These are phyloP conservation scores for Phyllosticta ampelicida DNA, from an alignment of 2,329 filamentous ascomycete species.

Conservation along the genomic window DNA sequence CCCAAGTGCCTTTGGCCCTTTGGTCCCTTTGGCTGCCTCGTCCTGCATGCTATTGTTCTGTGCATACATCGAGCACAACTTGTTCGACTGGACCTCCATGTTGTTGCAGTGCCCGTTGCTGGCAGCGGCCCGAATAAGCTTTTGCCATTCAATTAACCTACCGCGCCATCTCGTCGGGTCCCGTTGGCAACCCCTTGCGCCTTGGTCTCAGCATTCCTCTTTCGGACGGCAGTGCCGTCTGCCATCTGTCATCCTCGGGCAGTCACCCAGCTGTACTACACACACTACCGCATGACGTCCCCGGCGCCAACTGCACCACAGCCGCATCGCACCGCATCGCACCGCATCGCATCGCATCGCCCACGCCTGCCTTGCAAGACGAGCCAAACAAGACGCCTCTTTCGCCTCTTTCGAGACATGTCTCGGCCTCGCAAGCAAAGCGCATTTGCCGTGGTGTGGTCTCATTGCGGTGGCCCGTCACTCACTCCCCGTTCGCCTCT, in stretches of 20 bases:
- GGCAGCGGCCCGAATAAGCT: neutral
- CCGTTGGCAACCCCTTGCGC: neutral
- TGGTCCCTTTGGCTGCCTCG: neutral
- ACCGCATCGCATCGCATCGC: neutral
- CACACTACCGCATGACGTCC: neutral
- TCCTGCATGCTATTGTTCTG: neutral
- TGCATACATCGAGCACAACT: too few species aligned
- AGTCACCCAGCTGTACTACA: neutral
- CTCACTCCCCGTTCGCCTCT: too few species aligned
- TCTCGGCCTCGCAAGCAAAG: neutral
- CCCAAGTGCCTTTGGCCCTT: neutral
- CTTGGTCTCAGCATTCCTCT: neutral
- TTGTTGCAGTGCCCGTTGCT: neutral
- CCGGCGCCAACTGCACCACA: neutral
- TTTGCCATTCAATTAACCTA: neutral
- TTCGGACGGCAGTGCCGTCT: neutral
- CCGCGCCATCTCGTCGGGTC: neutral
- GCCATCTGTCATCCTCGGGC: too few species aligned
- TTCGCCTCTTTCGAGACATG: neutral
- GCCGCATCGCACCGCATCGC: neutral
- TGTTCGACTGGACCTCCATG: too few species aligned
- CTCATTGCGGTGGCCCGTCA: neutral
- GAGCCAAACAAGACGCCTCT: neutral
- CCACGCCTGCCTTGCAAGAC: neutral
- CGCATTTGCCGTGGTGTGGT: neutral